A percentile compares a stretch with the other conserved stretches of the same genome.
Conservation (phyloP, 257 asterid genomes). For the Euphrasia confusa region DNA sequence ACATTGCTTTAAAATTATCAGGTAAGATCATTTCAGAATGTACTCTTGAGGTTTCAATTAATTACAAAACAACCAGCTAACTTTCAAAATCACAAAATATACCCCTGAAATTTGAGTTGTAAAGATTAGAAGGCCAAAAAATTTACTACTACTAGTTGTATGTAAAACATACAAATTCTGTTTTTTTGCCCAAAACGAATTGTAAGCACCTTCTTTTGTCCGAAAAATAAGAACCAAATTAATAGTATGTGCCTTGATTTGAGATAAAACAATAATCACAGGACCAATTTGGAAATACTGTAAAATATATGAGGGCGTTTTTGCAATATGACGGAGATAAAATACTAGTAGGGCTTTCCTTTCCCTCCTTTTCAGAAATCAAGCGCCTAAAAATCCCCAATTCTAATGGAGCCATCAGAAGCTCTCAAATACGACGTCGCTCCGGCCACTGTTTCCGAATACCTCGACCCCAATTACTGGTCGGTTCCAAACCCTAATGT, state of each 20-base stretch:
- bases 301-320: too few relatives aligned
- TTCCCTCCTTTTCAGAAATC: conserved; percentile 6
- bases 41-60: not conserved
- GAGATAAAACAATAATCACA: too few relatives aligned
- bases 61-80: not conserved
- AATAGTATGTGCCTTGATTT: too few relatives aligned
- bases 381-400: conserved; percentile 18
- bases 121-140: too few relatives aligned
- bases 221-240: too few relatives aligned
- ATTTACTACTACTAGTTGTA: too few relatives aligned
- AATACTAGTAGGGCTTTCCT: conserved; percentile 9
- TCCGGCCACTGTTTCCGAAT: conserved; percentile 65
- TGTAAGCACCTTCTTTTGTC: too few relatives aligned
- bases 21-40: not conserved
- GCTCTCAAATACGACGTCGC: conserved; percentile 40
- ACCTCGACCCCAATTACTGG: conserved; percentile 81
- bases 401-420: conserved; percentile 30
- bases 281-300: too few relatives aligned
- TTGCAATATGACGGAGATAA: too few relatives aligned
- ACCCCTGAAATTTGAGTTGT: not conserved
- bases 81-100: not conserved
- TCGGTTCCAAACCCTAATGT: conserved; percentile 24
- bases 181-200: too few relatives aligned
- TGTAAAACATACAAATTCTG: too few relatives aligned
- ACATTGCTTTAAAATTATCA: not conserved